These are phyloP conservation scores for Nemania diffusa DNA, from an alignment of 2,329 filamentous ascomycete species.

Conservation along the genomic window DNA sequence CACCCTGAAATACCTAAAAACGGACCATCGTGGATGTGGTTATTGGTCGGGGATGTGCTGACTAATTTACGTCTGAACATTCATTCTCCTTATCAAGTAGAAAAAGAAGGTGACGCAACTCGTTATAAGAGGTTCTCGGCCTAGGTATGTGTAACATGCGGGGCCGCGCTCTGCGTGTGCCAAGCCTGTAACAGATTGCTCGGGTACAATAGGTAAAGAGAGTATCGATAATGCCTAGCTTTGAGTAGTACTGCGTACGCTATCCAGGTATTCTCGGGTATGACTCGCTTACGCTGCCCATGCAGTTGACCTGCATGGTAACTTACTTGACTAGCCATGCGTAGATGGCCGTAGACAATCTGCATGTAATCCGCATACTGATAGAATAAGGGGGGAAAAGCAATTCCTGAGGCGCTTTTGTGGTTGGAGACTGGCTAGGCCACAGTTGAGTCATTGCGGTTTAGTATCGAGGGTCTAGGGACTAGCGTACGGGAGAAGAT, in stretches of 20 bases:
- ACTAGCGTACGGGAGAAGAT: background rate
- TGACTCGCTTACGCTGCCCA: conserved; percentile 32
- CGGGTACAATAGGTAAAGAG: conserved; percentile 2
- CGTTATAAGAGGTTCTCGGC: background rate
- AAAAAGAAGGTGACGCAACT: conserved; percentile 21
- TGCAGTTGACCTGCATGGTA: conserved; percentile 27
- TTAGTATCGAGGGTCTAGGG: background rate
- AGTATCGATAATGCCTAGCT: conserved; percentile 10
- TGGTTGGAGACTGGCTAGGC: background rate
- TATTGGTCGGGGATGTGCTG: background rate
- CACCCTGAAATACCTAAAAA: background rate
- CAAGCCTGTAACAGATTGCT: conserved; percentile 23
- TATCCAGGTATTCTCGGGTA: conserved; percentile 15
- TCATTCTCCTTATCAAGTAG: background rate
- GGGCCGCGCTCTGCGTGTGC: conserved; percentile 14
- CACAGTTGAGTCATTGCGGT: conserved; percentile 14
- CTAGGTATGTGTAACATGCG: background rate
- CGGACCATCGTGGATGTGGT: background rate
- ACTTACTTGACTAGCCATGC: conserved; percentile 9
- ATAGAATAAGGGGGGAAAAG: conserved; percentile 24
- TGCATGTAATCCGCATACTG: too few relatives aligned
- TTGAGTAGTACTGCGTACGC: background rate
- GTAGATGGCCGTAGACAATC: background rate
- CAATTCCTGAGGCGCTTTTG: conserved; percentile 13
- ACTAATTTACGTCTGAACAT: background rate